These are phyloP conservation scores for Somion occarium DNA, from an alignment of 1,284 basidiomycete genomes.

Conservation along the genomic window DNA sequence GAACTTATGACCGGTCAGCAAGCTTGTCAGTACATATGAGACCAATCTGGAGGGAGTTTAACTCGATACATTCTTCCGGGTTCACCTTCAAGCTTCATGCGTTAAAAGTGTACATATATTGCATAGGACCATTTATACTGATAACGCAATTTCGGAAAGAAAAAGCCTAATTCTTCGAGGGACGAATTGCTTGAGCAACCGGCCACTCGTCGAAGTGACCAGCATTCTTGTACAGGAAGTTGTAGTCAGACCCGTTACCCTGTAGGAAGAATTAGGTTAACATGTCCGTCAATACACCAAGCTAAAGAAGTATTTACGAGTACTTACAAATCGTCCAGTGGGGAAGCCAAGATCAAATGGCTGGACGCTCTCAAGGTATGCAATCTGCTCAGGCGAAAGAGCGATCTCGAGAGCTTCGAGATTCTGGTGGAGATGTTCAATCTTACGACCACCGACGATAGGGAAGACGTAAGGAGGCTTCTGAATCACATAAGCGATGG, in stretches of 20 bases:
- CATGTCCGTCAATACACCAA: no score
- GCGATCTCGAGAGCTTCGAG: slow-evolving; percentile 40
- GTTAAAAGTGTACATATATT: no score
- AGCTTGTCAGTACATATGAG: no score
- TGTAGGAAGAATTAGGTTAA: no score
- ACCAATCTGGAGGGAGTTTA: no score
- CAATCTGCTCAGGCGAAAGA: slow-evolving; percentile 37
- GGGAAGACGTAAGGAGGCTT: no score
- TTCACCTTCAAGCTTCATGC: no score
- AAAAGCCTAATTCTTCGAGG: slow-evolving; percentile 1
- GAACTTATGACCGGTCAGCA: no score
- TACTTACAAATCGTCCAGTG: slow-evolving; percentile 28
- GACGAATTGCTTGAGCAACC: neutral
- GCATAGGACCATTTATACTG: no score
- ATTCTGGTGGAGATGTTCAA: slow-evolving; percentile 40
- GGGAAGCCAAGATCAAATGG: slow-evolving; percentile 41
- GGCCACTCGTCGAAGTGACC: slow-evolving; percentile 7
- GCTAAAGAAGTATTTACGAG: no score
- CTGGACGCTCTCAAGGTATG: slow-evolving; percentile 32
- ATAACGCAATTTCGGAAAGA: no score
- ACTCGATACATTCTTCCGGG: no score
- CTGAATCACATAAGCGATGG: slow-evolving; percentile 42
- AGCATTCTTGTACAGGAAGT: slow-evolving; percentile 4
- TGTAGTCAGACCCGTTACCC: slow-evolving; percentile 2
- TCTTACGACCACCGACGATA: slow-evolving; percentile 42